Evolutionary conservation across 2,329 filamentous ascomycete genomes (phyloP).

Genomic region (Fusarium torreyae): DNA sequence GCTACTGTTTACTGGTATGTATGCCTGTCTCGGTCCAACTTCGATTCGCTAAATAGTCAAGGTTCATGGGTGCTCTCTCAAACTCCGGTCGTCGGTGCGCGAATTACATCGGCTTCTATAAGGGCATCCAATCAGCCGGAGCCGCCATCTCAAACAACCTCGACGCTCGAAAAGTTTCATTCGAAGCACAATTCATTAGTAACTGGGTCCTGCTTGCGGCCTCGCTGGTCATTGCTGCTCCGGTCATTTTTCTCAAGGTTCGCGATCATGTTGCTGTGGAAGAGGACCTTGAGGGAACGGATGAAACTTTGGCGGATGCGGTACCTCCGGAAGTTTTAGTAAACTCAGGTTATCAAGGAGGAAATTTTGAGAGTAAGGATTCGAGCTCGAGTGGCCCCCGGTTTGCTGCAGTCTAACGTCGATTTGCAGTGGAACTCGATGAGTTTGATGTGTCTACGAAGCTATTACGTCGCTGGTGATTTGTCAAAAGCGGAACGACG

Average conservation of each 20-base stretch:
- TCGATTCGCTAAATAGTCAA: slow-evolving; percentile 54
- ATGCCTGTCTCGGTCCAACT: slow-evolving; percentile 49
- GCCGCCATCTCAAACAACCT: slow-evolving; percentile 66
- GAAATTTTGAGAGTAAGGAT: slow-evolving; percentile 11
- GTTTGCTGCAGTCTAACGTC: slow-evolving; percentile 11
- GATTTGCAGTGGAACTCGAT: slow-evolving; percentile 4
- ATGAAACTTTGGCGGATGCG: slow-evolving; percentile 84
- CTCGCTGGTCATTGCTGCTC: slow-evolving; percentile 81
- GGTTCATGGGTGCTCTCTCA: slow-evolving; percentile 92
- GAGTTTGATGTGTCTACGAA: slow-evolving; percentile 3
- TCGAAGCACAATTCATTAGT: slow-evolving; percentile 78
- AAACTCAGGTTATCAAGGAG: not conserved
- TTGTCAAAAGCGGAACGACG: accelerated
- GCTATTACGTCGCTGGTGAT: not conserved
- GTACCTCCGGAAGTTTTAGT: slow-evolving; percentile 7
- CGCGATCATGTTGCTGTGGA: slow-evolving; percentile 82
- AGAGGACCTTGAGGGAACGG: slow-evolving; percentile 86
- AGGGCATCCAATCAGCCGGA: slow-evolving; percentile 83
- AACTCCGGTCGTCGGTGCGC: slow-evolving; percentile 93
- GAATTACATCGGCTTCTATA: slow-evolving; percentile 93
- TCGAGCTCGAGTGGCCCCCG: not conserved
- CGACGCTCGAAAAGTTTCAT: slow-evolving; percentile 62
- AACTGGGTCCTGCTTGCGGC: slow-evolving; percentile 82
- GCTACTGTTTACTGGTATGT: slow-evolving; percentile 93
- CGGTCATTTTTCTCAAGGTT: slow-evolving; percentile 84